Conservation (phyloP, 2,329 filamentous ascomycete species). For the Verticillium nubilum region DNA sequence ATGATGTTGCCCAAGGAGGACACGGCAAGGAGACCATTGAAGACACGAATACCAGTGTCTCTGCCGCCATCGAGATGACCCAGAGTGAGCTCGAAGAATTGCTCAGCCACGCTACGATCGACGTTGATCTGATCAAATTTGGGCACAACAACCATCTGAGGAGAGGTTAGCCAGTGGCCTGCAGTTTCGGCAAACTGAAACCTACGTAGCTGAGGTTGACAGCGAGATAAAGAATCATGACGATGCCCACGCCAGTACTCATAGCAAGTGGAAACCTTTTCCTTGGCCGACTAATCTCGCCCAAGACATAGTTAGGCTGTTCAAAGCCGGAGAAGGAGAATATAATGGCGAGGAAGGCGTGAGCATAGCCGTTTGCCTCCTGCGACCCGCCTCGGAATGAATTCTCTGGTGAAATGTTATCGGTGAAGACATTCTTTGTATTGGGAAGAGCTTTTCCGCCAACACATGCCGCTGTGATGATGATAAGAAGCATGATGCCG, state of each 20-base stretch:
- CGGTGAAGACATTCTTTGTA: conserved; percentile 16
- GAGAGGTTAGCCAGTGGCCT: conserved; percentile 22
- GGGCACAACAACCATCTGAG: conserved; percentile 34
- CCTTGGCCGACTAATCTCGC: conserved; percentile 23
- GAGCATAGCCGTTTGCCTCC: conserved; percentile 25
- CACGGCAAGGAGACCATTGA: conserved; percentile 46
- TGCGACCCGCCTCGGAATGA: conserved; percentile 17
- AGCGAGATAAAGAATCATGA: conserved; percentile 26
- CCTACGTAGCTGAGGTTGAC: conserved; percentile 31
- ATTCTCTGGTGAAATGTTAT: conserved; percentile 18
- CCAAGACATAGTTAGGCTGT: conserved; percentile 30
- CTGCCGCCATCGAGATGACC: conserved; percentile 20
- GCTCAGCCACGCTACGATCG: conserved; percentile 19
- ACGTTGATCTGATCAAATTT: conserved; percentile 13
- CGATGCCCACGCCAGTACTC: conserved; percentile 20
- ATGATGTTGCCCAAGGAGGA: conserved; percentile 52
- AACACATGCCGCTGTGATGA: conserved; percentile 23
- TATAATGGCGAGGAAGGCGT: conserved; percentile 37
- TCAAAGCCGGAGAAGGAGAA: conserved; percentile 31
- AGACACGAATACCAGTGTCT: conserved; percentile 25
- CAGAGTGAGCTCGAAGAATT: conserved; percentile 27
- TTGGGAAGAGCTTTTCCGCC: conserved; percentile 18
- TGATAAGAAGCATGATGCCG: conserved; percentile 38
- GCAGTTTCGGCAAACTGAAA: conserved; percentile 11
- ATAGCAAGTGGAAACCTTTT: conserved; percentile 26